Base-by-base conservation (phyloP, 352 stramenopile genomes). In the Thalassiosira mediterranea region DNA sequence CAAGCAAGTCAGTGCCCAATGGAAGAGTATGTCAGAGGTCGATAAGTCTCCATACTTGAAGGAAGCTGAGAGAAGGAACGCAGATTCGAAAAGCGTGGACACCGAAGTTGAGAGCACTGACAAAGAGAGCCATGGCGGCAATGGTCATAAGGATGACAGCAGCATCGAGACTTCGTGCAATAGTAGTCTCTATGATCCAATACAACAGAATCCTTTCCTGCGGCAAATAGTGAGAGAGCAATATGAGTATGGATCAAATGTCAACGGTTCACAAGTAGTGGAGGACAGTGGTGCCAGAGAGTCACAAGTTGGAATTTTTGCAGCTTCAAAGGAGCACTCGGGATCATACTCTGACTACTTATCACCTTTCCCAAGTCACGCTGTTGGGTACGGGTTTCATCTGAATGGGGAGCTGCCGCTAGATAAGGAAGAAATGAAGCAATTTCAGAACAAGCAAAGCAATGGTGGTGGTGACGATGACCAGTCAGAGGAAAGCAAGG, bases 361-460 rank as follows among this genome's bases (percentile, higher is more conserved):
- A 5, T n/a, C 58, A 8, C 68, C 68, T 10, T 66, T 77, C 59
- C 59, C 32, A 11, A 54, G n/a, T 3, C 8, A 71, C 31, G 58
- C 64, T 49, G 37, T 49, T 23, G 21, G 25, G 13, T 57, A 54
- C 56, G 42, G 49, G 32, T 56, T 64, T 47, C 48, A 42, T 42
- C 40, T 53, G 26, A 15, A 42, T 23, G 32, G 53, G 11, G 42
- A 38, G 28, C 26, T 48, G 25, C 31, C 44, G 4, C 40, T 38
- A 58, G 46, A 60, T 44, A 42, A 21, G 29, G 42, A 40, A 17
- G 29, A 48, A 23, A 58, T 4, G 23, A 44, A 44, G 19, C 7
- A 15, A 10, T 13, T 53, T 31, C 10, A 32, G 3, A 2, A 2
- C 23, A 29, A 57, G 29, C 13, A 32, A 17, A 46, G 59, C 17